These are phyloP conservation scores for Boletus bicolor DNA, from an alignment of 768 basidiomycete species.

Conservation along the genomic window DNA sequence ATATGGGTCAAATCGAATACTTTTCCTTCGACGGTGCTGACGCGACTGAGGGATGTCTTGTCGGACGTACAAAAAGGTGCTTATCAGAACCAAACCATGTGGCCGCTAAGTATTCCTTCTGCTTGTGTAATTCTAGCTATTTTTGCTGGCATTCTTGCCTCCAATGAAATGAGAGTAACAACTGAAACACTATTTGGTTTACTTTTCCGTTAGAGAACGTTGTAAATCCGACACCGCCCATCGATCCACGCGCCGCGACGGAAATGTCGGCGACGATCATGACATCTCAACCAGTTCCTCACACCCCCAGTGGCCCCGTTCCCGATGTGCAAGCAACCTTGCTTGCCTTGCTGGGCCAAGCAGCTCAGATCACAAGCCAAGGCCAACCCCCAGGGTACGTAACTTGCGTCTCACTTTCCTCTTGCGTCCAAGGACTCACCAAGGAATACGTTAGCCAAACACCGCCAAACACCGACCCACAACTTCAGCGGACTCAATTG, in stretches of 20 bases:
- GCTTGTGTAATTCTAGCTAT: conserved; percentile 66
- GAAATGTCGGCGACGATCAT: conserved; percentile 28
- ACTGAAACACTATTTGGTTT: conserved; percentile 59
- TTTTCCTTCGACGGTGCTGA: conserved; percentile 75
- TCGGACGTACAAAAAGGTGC: conserved; percentile 81
- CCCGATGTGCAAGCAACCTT: conserved; percentile 57
- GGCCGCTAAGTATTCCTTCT: conserved; percentile 80
- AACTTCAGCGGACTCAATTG: conserved; percentile 55
- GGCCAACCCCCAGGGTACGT: conserved; percentile 38
- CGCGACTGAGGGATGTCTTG: conserved; percentile 68
- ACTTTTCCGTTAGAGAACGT: conserved; percentile 58
- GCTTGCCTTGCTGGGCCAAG: conserved; percentile 67
- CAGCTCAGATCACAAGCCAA: conserved; percentile 44
- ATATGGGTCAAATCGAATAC: conserved; percentile 94
- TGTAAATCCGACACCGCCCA: conserved; percentile 36
- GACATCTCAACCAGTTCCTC: conserved; percentile 26
- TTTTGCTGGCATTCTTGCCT: conserved; percentile 38
- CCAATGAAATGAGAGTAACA: conserved; percentile 54
- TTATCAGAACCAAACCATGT: conserved; percentile 60
- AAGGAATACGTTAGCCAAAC: conserved; percentile 49
- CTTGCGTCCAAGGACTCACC: conserved; percentile 2
- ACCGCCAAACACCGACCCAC: conserved; percentile 50
- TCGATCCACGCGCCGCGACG: conserved; percentile 39
- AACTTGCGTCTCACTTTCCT: neutral
- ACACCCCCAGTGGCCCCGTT: conserved; percentile 25